phyloP scores from a whole-genome alignment of 2,329 filamentous ascomycete species.

The Hypomyces rosellus region DNA sequence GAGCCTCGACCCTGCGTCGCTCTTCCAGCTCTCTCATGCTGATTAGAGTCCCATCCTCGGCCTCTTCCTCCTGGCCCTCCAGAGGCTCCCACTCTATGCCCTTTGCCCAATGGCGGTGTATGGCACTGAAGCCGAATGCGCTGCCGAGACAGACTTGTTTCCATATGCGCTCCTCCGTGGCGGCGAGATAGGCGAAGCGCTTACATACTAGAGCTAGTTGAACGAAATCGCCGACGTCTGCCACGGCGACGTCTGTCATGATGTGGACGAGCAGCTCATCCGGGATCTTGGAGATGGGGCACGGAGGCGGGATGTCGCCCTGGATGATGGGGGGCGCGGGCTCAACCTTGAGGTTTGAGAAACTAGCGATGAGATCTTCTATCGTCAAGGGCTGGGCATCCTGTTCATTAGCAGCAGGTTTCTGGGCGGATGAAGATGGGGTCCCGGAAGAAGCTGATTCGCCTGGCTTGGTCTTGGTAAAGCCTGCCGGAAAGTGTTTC shows the following conservation, averaged over 20 bases:
- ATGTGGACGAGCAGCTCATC: constrained; percentile 82
- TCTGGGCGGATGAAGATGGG: constrained; percentile 20
- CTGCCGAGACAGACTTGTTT: constrained; percentile 62
- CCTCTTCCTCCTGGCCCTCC: constrained; percentile 19
- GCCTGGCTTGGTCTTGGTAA: constrained; percentile 34
- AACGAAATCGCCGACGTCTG: constrained; percentile 70
- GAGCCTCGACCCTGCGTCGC: constrained; percentile 26
- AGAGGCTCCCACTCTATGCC: constrained; percentile 52
- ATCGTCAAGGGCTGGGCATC: constrained; percentile 42
- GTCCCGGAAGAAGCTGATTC: constrained; percentile 18
- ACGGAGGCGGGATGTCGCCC: constrained; percentile 66
- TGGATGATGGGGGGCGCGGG: constrained; percentile 63
- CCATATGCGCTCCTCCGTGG: constrained; percentile 83
- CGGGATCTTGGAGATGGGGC: constrained; percentile 70
- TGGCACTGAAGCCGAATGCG: constrained; percentile 72
- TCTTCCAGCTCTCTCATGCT: constrained; percentile 32
- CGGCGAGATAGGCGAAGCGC: constrained; percentile 75
- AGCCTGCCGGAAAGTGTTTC: constrained; percentile 71
- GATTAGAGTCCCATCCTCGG: constrained; percentile 26
- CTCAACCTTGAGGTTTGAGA: constrained; percentile 63
- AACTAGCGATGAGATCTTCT: constrained; percentile 68
- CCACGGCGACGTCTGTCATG: constrained; percentile 61
- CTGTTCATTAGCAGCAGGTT: neutral
- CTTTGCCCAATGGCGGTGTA: constrained; percentile 74
- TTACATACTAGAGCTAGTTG: constrained; percentile 79